phyloP scores from a whole-genome alignment of 179 eudicot species.

The Sideroxylon spinosum region DNA sequence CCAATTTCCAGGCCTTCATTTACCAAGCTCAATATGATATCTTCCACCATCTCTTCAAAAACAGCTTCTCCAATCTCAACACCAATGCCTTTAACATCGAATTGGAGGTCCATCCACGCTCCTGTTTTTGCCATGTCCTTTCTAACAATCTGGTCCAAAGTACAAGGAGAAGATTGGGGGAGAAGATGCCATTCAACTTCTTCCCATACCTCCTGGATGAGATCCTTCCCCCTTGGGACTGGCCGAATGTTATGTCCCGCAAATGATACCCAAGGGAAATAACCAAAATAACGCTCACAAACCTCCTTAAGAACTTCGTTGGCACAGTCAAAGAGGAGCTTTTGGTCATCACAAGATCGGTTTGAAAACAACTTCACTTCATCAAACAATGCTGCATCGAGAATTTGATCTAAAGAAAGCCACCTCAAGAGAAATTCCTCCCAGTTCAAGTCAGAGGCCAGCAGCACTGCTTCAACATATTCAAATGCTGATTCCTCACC shows the following conservation, averaged over 20 bases:
- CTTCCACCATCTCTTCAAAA: conserved; percentile 58
- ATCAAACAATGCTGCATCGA: conserved; percentile 54
- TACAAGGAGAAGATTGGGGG: conserved; percentile 29
- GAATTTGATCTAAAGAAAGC: conserved; percentile 42
- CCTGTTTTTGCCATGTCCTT: conserved; percentile 38
- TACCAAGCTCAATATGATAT: conserved; percentile 30
- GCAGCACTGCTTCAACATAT: conserved; percentile 56
- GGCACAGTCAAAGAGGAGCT: conserved; percentile 70
- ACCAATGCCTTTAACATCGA: conserved; percentile 42
- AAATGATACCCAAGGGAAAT: conserved; percentile 34
- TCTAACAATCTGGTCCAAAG: conserved; percentile 53
- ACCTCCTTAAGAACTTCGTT: conserved; percentile 59
- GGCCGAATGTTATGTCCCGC: conserved; percentile 33
- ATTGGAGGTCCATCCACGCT: conserved; percentile 56
- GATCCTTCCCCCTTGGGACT: conserved; percentile 37
- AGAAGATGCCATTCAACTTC: conserved; percentile 53
- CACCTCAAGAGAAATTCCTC: conserved; percentile 51
- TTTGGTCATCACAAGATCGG: conserved; percentile 52
- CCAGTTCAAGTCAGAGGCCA: conserved; percentile 57
- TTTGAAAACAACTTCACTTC: conserved; percentile 54
- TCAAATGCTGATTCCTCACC: conserved; percentile 48
- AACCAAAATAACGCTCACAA: conserved; percentile 42
- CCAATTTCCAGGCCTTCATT: background rate
- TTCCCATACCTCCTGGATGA: conserved; percentile 58
- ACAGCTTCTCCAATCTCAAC: conserved; percentile 52